phyloP scores from a whole-genome alignment of 164 flowering plant genomes.

The Litsea cubeba region DNA sequence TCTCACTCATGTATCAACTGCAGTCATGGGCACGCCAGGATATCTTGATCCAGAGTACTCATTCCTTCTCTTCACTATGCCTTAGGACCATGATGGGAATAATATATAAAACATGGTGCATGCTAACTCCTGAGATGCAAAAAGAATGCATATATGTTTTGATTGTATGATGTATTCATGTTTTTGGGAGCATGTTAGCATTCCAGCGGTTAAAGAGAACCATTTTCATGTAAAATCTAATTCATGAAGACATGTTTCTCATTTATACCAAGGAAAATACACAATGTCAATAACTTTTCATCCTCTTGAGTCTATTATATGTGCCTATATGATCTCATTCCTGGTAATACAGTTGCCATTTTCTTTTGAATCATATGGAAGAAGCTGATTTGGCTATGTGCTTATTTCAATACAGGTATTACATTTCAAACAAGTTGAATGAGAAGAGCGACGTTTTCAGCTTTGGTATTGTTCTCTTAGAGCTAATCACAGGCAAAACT shows the following conservation, averaged over 20 bases:
- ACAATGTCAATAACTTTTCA: no score
- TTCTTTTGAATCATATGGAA: background rate
- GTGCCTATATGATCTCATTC: background rate
- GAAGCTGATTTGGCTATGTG: background rate
- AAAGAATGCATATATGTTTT: background rate
- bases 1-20: conserved; percentile 25
- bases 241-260: no score
- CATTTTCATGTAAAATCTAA: no score
- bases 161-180: background rate
- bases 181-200: background rate
- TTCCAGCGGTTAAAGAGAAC: no score
- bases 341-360: background rate
- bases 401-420: conserved; percentile 21
- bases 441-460: conserved; percentile 57
- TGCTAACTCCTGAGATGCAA: background rate
- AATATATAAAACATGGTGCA: no score
- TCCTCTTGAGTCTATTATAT: no score
- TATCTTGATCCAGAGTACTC: conserved; percentile 65
- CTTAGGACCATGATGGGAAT: background rate
- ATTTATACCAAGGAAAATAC: no score
- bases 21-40: conserved; percentile 43
- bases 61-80: background rate
- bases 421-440: conserved; percentile 20
- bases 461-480: conserved; percentile 47
- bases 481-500: conserved; percentile 38